These are phyloP conservation scores for Neurospora africana DNA, from an alignment of 495 filamentous ascomycete species.

Conservation along the genomic window DNA sequence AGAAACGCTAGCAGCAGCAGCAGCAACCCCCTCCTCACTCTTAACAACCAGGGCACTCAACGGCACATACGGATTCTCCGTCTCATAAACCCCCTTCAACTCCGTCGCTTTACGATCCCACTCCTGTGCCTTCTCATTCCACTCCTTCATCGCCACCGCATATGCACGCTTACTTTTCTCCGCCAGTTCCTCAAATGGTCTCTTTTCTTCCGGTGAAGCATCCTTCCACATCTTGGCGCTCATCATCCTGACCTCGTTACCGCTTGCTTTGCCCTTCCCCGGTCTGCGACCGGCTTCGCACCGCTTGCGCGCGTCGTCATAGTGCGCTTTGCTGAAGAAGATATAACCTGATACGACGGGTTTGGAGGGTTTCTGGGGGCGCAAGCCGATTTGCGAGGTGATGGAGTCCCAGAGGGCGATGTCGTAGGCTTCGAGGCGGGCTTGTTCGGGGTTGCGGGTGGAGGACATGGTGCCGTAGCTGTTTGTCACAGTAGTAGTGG, in stretches of 20 bases:
- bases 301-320: conserved; percentile 58
- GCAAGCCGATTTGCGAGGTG: conserved; percentile 56
- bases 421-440: conserved; percentile 59
- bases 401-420: conserved; percentile 59
- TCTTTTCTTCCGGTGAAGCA: conserved; percentile 52
- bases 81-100: conserved; percentile 53
- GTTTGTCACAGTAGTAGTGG: neutral
- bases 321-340: conserved; percentile 70
- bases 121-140: conserved; percentile 43
- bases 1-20: neutral
- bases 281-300: conserved; percentile 58
- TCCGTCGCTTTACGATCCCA: conserved; percentile 60
- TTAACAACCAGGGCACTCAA: conserved; percentile 9
- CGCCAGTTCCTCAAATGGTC: conserved; percentile 64
- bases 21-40: neutral
- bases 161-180: conserved; percentile 55
- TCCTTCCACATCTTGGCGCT: conserved; percentile 85
- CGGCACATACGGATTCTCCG: conserved; percentile 38
- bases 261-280: conserved; percentile 54
- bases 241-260: conserved; percentile 73
- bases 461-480: neutral
- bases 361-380: conserved; percentile 59
- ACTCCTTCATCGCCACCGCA: conserved; percentile 45
- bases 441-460: conserved; percentile 38
- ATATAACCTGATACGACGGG: conserved; percentile 63